Conservation (phyloP, 768 basidiomycete genomes). For the Tricholoma terreum region DNA sequence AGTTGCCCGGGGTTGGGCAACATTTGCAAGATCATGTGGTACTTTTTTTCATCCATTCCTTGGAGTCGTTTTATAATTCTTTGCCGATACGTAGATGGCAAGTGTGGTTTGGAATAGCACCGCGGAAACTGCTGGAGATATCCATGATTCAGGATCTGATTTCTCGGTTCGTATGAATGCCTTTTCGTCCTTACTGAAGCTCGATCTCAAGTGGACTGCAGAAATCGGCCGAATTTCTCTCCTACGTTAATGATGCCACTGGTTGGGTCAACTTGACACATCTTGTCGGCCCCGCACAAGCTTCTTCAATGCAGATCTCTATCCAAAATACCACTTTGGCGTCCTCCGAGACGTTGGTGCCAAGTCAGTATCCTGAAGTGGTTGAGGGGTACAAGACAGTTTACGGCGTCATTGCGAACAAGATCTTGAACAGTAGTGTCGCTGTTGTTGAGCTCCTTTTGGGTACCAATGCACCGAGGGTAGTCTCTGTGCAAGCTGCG, state of each 20-base stretch:
- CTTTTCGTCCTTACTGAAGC: background rate
- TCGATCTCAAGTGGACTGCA: conserved; percentile 5
- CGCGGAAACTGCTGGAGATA: conserved; percentile 33
- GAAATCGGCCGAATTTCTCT: conserved; percentile 39
- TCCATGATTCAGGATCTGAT: conserved; percentile 24
- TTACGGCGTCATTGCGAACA: conserved; percentile 42
- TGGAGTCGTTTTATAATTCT: background rate
- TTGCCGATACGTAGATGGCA: conserved; percentile 6
- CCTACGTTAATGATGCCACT: conserved; percentile 62
- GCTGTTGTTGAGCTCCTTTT: conserved; percentile 58
- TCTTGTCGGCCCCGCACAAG: conserved; percentile 33
- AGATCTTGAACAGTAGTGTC: conserved; percentile 36
- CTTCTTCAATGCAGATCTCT: conserved; percentile 29
- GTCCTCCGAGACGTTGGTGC: conserved; percentile 37
- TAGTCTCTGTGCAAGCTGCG: conserved; percentile 59
- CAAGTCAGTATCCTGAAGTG: conserved; percentile 42
- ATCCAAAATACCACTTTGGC: conserved; percentile 29
- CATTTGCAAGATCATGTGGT: conserved; percentile 28
- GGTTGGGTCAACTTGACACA: conserved; percentile 53
- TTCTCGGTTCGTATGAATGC: conserved; percentile 24
- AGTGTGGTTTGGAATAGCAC: conserved; percentile 12
- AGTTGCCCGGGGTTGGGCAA: conserved; percentile 1
- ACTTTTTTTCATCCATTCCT: background rate
- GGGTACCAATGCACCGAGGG: conserved; percentile 33
- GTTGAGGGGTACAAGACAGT: conserved; percentile 55